phyloP scores from a whole-genome alignment of 1,284 basidiomycete species.

The Papiliotrema nemorosa region DNA sequence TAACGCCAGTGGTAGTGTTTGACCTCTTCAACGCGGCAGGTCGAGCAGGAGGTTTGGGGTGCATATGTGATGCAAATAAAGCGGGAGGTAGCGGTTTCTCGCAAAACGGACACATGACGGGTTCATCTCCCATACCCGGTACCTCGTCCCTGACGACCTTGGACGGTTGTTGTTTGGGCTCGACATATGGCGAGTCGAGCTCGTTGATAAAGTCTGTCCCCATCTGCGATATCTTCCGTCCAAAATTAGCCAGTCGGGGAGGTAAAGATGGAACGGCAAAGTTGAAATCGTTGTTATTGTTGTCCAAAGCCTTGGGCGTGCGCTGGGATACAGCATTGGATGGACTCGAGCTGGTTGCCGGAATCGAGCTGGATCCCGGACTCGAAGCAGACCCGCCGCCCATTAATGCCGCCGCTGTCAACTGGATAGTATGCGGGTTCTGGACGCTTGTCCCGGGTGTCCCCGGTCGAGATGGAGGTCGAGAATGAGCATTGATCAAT shows the following conservation, averaged over 20 bases:
- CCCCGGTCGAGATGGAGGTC: too few species aligned
- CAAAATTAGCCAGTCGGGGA: conserved; percentile 27
- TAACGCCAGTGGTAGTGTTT: not conserved
- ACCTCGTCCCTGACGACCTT: conserved; percentile 6
- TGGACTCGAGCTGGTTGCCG: too few species aligned
- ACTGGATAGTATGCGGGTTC: too few species aligned
- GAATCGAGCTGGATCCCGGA: too few species aligned
- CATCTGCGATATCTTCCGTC: conserved; percentile 29
- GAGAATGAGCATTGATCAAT: too few species aligned
- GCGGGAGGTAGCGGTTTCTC: conserved; percentile 34
- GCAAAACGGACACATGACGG: conserved; percentile 43
- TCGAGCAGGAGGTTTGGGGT: not conserved
- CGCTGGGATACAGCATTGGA: too few species aligned
- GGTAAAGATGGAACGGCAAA: conserved; percentile 15
- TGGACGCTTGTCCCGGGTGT: too few species aligned
- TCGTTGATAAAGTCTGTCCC: conserved; percentile 20
- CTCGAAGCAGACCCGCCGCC: too few species aligned
- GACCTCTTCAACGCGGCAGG: not conserved
- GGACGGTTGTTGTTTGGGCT: not conserved
- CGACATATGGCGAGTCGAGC: conserved; percentile 1
- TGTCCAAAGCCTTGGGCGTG: too few species aligned
- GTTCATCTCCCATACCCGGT: conserved; percentile 33
- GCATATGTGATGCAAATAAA: conserved; percentile 18
- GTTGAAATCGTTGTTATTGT: not conserved
- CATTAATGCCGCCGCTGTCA: too few species aligned